Conservation (phyloP, 176 grass and related monocot species). For the Oryza glumipatula region DNA sequence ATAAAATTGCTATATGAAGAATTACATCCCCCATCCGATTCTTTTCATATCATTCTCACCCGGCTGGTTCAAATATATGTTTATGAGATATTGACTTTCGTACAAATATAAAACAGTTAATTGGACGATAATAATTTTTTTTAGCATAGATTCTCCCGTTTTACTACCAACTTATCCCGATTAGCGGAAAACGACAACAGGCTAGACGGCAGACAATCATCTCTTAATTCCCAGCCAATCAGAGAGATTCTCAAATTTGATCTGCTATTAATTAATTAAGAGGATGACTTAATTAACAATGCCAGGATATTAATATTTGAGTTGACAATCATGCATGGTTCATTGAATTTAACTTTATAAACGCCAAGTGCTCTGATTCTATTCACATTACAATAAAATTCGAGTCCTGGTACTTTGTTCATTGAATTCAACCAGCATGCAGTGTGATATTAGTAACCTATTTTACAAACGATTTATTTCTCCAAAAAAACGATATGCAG, state of each 20-base stretch:
- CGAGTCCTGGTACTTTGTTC: not conserved
- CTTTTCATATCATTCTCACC: too few species aligned
- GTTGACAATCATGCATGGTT: not conserved
- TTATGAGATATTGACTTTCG: too few species aligned
- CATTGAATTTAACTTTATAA: not conserved
- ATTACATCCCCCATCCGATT: too few species aligned
- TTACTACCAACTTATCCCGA: not conserved
- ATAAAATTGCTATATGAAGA: too few species aligned
- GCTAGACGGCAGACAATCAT: constrained; percentile 4
- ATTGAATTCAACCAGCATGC: not conserved
- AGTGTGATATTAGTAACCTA: not conserved
- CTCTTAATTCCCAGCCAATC: constrained; percentile 20
- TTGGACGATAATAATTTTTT: not conserved
- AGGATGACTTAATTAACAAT: not conserved
- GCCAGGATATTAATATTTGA: not conserved
- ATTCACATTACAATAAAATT: not conserved
- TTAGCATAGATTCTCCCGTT: not conserved
- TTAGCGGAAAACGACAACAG: constrained; percentile 24
- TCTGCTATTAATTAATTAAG: constrained; percentile 8
- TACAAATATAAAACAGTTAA: too few species aligned
- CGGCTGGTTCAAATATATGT: too few species aligned
- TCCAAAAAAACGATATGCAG: not conserved
- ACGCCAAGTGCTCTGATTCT: not conserved
- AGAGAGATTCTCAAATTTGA: not conserved
- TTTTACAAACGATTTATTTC: not conserved